phyloP scores from a whole-genome alignment of 1,284 basidiomycete genomes.

The Cystobasidium sp. region DNA sequence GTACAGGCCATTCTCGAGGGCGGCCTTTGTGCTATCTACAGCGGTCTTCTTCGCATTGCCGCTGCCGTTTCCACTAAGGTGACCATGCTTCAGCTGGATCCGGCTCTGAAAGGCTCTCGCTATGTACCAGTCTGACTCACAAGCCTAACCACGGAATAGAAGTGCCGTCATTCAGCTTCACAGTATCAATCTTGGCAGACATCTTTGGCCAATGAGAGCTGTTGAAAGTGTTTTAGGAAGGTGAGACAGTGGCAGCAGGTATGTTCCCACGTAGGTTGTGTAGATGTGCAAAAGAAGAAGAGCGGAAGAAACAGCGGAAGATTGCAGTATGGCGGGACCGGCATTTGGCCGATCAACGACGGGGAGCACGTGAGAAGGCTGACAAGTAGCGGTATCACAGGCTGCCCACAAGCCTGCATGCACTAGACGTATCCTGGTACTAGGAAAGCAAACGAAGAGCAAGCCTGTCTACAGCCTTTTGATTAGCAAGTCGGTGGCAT shows the following conservation, averaged over 20 bases:
- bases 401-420: too few relatives aligned
- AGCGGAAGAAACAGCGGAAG: not conserved
- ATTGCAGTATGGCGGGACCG: not conserved
- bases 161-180: constrained; percentile 48
- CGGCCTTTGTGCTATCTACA: constrained; percentile 42
- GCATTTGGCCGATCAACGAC: too few relatives aligned
- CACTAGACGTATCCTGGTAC: too few relatives aligned
- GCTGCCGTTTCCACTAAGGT: constrained; percentile 45
- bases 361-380: too few relatives aligned
- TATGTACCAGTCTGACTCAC: not conserved
- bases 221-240: not conserved
- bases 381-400: too few relatives aligned
- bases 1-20: constrained; percentile 46
- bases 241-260: too few relatives aligned
- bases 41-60: constrained; percentile 48
- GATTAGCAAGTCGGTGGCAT: not conserved
- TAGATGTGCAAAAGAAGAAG: not conserved
- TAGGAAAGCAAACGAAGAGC: too few relatives aligned
- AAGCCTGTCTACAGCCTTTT: too few relatives aligned
- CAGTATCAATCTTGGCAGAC: constrained; percentile 34
- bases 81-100: too few relatives aligned
- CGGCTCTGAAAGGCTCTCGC: too few relatives aligned
- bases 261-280: not conserved
- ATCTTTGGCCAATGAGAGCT: not conserved
- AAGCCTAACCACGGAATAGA: constrained; percentile 47